Conservation (phyloP, 2,329 filamentous ascomycete species). For the Colletotrichum agaves region DNA sequence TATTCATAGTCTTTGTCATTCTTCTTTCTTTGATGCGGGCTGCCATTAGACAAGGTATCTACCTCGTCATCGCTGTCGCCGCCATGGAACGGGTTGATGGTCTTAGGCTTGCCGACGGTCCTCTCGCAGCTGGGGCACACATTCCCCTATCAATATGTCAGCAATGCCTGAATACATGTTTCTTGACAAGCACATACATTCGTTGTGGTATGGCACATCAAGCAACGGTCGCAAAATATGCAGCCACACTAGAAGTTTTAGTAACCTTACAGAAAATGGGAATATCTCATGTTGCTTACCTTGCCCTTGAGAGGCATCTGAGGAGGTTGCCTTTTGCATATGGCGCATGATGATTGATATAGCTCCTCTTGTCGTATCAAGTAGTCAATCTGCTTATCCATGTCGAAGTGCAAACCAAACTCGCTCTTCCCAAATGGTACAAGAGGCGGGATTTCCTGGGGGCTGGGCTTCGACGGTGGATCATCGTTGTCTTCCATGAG, state of each 20-base stretch:
- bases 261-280: not conserved
- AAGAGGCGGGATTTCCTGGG: not conserved
- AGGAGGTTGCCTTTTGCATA: not conserved
- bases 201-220: not conserved
- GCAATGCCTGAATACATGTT: not conserved
- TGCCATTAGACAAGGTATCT: not conserved
- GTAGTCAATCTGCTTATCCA: slow-evolving; percentile 35
- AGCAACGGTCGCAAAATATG: slow-evolving; percentile 45
- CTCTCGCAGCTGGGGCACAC: not conserved
- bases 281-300: not conserved
- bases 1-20: not conserved
- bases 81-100: not conserved
- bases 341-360: not conserved
- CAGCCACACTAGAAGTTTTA: slow-evolving; percentile 47
- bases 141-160: not conserved
- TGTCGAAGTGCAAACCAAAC: slow-evolving; percentile 40
- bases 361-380: slow-evolving; percentile 34
- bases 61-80: not conserved
- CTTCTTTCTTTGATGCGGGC: not conserved
- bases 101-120: not conserved
- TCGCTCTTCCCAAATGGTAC: slow-evolving; percentile 9
- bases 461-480: not conserved
- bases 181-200: not conserved
- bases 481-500: rapidly evolving
- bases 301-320: not conserved